These are phyloP conservation scores for Boletus sensibilis DNA, from an alignment of 768 basidiomycete species.

Conservation along the genomic window DNA sequence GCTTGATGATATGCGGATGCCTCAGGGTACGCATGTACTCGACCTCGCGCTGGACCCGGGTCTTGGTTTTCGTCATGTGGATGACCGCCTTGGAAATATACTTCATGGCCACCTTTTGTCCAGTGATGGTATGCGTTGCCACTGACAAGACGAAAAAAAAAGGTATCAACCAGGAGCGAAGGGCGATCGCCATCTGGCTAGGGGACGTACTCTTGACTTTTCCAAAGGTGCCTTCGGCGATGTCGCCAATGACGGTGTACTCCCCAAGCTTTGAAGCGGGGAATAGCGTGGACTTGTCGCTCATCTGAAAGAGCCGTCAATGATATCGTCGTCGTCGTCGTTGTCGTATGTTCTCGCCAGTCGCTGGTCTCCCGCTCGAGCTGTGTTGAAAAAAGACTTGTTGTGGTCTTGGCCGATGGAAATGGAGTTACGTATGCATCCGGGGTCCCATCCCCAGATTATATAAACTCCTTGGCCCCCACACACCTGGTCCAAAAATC, in stretches of 20 bases:
- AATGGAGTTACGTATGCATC: conserved; percentile 20
- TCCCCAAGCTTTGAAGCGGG: conserved; percentile 81
- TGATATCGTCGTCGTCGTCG: conserved; percentile 8
- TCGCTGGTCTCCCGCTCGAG: neutral
- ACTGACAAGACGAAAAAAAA: conserved; percentile 46
- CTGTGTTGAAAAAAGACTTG: conserved; percentile 26
- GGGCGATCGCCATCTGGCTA: conserved; percentile 14
- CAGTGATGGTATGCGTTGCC: conserved; percentile 91
- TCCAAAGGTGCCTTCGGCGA: conserved; percentile 96
- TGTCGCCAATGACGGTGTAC: conserved; percentile 83
- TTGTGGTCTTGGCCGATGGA: conserved; percentile 22
- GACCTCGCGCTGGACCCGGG: conserved; percentile 90
- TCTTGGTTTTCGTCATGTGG: conserved; percentile 86
- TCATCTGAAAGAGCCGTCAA: conserved; percentile 25
- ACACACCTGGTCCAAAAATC: neutral
- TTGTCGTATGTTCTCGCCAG: conserved; percentile 7
- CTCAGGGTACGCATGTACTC: conserved; percentile 93
- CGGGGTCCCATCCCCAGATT: conserved; percentile 23
- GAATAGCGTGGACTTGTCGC: conserved; percentile 33
- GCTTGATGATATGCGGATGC: conserved; percentile 97
- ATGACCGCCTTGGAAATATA: conserved; percentile 95
- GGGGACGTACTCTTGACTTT: conserved; percentile 91
- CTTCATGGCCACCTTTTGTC: conserved; percentile 97
- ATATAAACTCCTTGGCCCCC: conserved; percentile 19
- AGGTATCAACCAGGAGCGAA: conserved; percentile 12